These are phyloP conservation scores for Pyrus pyrifolia DNA, from an alignment of 306 rosid genomes.

Conservation along the genomic window DNA sequence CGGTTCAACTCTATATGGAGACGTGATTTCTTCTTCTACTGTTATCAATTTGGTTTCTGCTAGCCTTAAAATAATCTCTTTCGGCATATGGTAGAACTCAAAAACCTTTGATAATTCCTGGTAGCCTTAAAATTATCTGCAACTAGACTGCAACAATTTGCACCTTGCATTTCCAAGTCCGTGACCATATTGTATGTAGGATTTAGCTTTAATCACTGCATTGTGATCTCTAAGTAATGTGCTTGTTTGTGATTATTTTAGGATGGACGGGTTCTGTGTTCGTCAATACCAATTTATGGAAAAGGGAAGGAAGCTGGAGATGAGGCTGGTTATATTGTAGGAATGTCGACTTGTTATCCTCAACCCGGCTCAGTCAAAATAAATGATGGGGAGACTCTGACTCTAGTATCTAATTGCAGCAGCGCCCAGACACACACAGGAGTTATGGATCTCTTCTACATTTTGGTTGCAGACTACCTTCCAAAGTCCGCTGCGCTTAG, in stretches of 20 bases:
- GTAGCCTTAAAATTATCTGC: too few relatives aligned
- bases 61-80: neutral
- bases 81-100: neutral
- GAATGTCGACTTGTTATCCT: slow-evolving; percentile 83
- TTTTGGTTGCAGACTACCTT: slow-evolving; percentile 52
- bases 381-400: slow-evolving; percentile 41
- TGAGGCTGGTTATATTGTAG: slow-evolving; percentile 59
- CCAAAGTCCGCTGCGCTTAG: slow-evolving; percentile 28
- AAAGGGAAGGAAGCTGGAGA: slow-evolving; percentile 58
- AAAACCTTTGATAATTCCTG: neutral
- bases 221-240: neutral
- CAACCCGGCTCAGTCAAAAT: slow-evolving; percentile 52
- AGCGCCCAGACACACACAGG: slow-evolving; percentile 42
- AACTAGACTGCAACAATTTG: too few relatives aligned
- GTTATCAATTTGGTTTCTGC: neutral
- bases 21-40: slow-evolving; percentile 29
- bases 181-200: neutral
- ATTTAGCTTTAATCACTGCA: neutral
- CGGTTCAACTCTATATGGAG: slow-evolving; percentile 58
- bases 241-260: slow-evolving; percentile 1
- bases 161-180: too few relatives aligned
- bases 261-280: slow-evolving; percentile 71
- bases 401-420: slow-evolving; percentile 42
- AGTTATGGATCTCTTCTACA: slow-evolving; percentile 71
- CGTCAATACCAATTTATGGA: slow-evolving; percentile 64